Percentiles rank a stretch among this genome's conserved stretches.
phyloP scores from a whole-genome alignment of 495 filamentous ascomycete species.

The Penicillium angulare region DNA sequence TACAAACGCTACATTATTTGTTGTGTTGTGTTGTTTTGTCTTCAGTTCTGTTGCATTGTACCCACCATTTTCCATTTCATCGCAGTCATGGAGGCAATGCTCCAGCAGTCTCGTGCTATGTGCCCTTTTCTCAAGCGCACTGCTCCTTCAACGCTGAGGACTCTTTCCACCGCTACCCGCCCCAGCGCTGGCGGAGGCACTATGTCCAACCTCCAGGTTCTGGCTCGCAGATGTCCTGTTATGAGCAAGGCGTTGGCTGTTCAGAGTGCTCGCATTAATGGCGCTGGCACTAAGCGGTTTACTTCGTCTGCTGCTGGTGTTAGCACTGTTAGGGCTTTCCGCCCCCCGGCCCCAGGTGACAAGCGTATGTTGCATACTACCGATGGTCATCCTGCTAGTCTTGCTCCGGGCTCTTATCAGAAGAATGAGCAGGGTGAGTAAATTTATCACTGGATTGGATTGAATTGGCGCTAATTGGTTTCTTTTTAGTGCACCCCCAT shows the following conservation, averaged over 20 bases:
- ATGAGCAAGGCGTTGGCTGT: conserved; percentile 97
- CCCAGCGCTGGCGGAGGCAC: conserved; percentile 73
- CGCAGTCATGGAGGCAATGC: conserved; percentile 78
- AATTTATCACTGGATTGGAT: not conserved
- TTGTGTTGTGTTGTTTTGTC: not conserved
- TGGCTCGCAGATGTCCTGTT: conserved; percentile 92
- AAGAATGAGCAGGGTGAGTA: conserved; percentile 58
- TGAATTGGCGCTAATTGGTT: conserved; percentile 8
- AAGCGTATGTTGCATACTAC: conserved; percentile 82
- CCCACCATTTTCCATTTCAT: not conserved
- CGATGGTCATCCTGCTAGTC: conserved; percentile 66
- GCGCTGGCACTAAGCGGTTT: conserved; percentile 44
- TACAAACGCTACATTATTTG: not conserved
- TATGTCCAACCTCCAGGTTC: conserved; percentile 95
- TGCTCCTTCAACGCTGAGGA: conserved; percentile 82
- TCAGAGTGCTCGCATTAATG: conserved; percentile 64
- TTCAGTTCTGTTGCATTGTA: no score
- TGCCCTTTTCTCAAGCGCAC: conserved; percentile 97
- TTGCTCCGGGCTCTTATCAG: conserved; percentile 62
- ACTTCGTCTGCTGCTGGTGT: conserved; percentile 40
- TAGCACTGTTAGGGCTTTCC: conserved; percentile 32
- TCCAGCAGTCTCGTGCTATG: conserved; percentile 90
- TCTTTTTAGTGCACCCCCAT: conserved; percentile 27
- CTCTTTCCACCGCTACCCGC: conserved; percentile 78
- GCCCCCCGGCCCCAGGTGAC: conserved; percentile 28